These are phyloP conservation scores for Fusarium longipes DNA, from an alignment of 2,329 filamentous ascomycete genomes.

Conservation along the genomic window DNA sequence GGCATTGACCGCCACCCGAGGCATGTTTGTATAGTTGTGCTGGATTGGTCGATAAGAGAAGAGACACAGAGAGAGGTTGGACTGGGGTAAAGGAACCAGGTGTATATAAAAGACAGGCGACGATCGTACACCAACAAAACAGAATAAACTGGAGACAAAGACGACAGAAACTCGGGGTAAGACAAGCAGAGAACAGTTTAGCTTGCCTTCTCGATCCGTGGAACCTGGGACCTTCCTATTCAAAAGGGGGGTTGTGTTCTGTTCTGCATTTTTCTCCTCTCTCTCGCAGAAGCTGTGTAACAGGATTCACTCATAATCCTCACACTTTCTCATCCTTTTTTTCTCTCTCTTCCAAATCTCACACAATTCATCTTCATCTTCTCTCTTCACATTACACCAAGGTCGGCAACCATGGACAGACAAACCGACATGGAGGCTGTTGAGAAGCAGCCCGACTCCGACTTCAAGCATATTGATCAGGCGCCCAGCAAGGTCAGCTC, in stretches of 20 bases:
- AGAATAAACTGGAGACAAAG: conserved; percentile 28
- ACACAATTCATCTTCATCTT: background rate
- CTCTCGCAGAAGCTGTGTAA: conserved; percentile 26
- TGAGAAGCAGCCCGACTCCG: conserved; percentile 46
- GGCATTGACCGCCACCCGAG: conserved; percentile 44
- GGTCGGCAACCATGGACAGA: conserved; percentile 45
- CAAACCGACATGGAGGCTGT: conserved; percentile 26
- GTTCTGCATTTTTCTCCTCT: conserved; percentile 16
- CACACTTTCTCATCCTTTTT: conserved; percentile 9
- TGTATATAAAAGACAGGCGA: conserved; percentile 19
- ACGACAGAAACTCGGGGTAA: conserved; percentile 6
- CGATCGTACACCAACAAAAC: conserved; percentile 17
- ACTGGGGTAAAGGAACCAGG: background rate
- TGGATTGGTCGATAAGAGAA: conserved; percentile 37
- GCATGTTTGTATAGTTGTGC: conserved; percentile 24
- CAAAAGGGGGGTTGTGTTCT: conserved; percentile 24
- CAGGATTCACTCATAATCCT: conserved; percentile 16
- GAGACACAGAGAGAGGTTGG: background rate
- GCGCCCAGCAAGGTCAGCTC: conserved; percentile 41
- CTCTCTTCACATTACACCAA: background rate
- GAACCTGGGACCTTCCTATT: conserved; percentile 12
- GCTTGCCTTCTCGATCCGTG: conserved; percentile 21
- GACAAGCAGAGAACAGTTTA: conserved; percentile 25
- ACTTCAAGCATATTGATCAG: conserved; percentile 43
- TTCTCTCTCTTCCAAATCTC: conserved; percentile 3